Percentiles rank a stretch among this genome's conserved stretches.
phyloP scores from a whole-genome alignment of 306 rosid species.

The Urtica urens region DNA sequence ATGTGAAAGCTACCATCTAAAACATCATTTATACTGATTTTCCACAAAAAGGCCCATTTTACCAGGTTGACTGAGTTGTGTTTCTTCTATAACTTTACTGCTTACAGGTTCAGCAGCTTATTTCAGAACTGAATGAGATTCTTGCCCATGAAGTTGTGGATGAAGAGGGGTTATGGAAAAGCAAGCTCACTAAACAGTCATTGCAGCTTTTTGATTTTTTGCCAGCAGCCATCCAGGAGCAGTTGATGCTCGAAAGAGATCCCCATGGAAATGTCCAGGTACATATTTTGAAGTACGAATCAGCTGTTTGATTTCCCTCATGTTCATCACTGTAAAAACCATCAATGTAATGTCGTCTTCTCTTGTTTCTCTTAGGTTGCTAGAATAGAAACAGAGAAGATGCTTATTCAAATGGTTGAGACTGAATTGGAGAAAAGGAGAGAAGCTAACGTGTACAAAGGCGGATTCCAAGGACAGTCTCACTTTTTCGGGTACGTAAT shows the following conservation, averaged over 20 bases:
- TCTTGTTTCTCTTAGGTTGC: conserved; percentile 54
- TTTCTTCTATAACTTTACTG: conserved; percentile 17
- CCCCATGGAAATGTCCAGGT: conserved; percentile 99
- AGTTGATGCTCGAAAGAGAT: conserved; percentile 97
- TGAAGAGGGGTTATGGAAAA: conserved; percentile 83
- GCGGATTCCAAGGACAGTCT: conserved; percentile 72
- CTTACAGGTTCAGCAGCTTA: conserved; percentile 87
- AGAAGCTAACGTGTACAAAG: conserved; percentile 55
- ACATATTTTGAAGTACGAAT: conserved; percentile 11
- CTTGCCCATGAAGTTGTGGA: conserved; percentile 74
- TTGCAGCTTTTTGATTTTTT: conserved; percentile 74
- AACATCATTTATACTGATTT: not conserved
- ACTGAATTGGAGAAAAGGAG: conserved; percentile 81
- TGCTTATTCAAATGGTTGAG: conserved; percentile 98
- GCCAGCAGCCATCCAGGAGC: conserved; percentile 97
- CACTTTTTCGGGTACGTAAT: conserved; percentile 89
- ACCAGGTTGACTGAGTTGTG: conserved; percentile 5
- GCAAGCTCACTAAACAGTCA: conserved; percentile 74
- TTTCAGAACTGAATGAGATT: conserved; percentile 89
- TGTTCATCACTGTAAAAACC: conserved; percentile 3
- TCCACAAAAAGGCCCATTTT: not conserved
- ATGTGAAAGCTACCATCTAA: conserved; percentile 3
- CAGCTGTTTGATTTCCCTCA: conserved; percentile 7
- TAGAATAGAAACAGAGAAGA: conserved; percentile 96
- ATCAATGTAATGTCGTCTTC: conserved; percentile 5